A percentile compares a stretch with the other conserved stretches of the same genome.
These are phyloP conservation scores for Xylaria sp. DNA, from an alignment of 2,329 filamentous ascomycete species.

Conservation along the genomic window DNA sequence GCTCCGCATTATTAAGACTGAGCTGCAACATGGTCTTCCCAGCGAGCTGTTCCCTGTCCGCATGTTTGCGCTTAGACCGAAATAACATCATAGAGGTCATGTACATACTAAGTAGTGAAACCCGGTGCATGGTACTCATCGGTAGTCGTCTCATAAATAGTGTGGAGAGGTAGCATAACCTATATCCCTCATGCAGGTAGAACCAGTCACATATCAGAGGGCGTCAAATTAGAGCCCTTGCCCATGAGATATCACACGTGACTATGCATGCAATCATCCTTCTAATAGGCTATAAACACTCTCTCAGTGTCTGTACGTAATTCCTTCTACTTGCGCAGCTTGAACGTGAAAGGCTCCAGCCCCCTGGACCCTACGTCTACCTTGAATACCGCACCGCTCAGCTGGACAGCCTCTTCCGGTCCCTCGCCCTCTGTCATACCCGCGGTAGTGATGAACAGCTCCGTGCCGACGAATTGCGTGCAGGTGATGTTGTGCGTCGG, in stretches of 20 bases:
- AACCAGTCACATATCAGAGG: conserved; percentile 14
- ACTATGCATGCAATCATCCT: conserved; percentile 11
- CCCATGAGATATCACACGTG: conserved; percentile 5
- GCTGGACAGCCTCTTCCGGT: conserved; percentile 69
- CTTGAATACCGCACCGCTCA: conserved; percentile 78
- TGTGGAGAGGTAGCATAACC: background rate
- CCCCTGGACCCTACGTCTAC: conserved; percentile 81
- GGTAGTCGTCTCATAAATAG: conserved; percentile 12
- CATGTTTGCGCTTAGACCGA: conserved; percentile 78
- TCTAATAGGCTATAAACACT: conserved; percentile 3
- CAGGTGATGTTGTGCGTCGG: conserved; percentile 86
- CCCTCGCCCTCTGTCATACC: conserved; percentile 72
- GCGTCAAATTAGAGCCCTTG: background rate
- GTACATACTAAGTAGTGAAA: conserved; percentile 46
- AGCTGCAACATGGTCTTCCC: conserved; percentile 70
- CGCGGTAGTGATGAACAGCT: conserved; percentile 83
- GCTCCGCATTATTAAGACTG: conserved; percentile 73
- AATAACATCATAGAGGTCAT: conserved; percentile 30
- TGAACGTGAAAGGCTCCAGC: conserved; percentile 72
- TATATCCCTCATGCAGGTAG: conserved; percentile 17
- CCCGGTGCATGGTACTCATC: conserved; percentile 29
- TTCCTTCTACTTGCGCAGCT: conserved; percentile 52
- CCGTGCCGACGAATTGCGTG: conserved; percentile 78
- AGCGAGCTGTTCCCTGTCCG: conserved; percentile 75
- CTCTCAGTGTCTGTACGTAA: background rate